These are phyloP conservation scores for Astrothelium subdiscretum DNA, from an alignment of 495 filamentous ascomycete species.

Conservation along the genomic window DNA sequence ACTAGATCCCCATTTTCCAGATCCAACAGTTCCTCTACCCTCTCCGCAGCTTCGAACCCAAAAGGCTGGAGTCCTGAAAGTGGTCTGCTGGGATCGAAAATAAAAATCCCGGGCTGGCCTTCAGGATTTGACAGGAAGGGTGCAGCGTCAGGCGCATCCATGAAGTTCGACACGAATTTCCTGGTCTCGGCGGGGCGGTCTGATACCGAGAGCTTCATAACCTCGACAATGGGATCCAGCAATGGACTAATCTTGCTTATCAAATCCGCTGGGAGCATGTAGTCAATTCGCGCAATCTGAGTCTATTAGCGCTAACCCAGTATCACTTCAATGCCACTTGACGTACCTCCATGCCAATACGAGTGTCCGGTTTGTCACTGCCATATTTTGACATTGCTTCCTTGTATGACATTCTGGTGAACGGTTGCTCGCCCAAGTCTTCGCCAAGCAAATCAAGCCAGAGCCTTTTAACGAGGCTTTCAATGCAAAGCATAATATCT, in stretches of 20 bases:
- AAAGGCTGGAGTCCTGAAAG: conserved; percentile 59
- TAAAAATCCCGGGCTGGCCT: conserved; percentile 63
- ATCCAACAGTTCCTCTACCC: conserved; percentile 39
- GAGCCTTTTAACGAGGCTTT: conserved; percentile 49
- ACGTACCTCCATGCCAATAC: conserved; percentile 45
- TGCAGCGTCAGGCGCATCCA: conserved; percentile 51
- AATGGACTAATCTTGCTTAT: conserved; percentile 58
- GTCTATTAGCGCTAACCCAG: conserved; percentile 21
- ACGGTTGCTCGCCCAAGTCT: conserved; percentile 26
- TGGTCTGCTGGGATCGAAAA: conserved; percentile 58
- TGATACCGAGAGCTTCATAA: conserved; percentile 46
- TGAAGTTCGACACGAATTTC: conserved; percentile 54
- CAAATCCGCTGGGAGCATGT: conserved; percentile 53
- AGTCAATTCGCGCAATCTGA: conserved; percentile 51
- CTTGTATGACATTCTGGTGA: conserved; percentile 56
- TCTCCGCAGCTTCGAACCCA: conserved; percentile 60
- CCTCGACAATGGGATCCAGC: conserved; percentile 54
- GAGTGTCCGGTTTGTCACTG: conserved; percentile 83
- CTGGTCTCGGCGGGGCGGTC: conserved; percentile 37
- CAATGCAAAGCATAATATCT: conserved; percentile 61
- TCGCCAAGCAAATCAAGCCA: conserved; percentile 33
- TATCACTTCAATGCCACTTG: neutral
- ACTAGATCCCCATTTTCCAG: conserved; percentile 62
- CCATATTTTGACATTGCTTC: conserved; percentile 73
- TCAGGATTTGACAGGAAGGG: conserved; percentile 52